Conservation (phyloP, 495 filamentous ascomycete species). For the Aspergillus olivimuriae region DNA sequence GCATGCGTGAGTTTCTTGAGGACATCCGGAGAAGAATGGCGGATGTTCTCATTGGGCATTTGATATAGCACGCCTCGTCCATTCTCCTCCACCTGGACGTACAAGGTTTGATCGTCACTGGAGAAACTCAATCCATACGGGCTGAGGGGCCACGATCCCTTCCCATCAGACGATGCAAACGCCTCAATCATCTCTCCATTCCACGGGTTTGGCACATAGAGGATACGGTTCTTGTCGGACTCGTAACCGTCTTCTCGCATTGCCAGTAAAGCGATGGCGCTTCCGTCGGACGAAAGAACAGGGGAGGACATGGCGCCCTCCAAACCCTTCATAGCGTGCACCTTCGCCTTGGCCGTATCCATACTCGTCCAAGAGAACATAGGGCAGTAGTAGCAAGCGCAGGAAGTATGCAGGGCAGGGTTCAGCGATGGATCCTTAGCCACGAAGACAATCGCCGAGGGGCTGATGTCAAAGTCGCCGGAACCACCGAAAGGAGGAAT, state of each 20-base stretch:
- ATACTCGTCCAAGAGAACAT: slow-evolving; percentile 53
- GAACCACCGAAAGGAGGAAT: slow-evolving; percentile 56
- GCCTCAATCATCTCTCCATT: slow-evolving; percentile 53
- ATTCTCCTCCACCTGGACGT: slow-evolving; percentile 60
- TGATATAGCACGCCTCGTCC: slow-evolving; percentile 60
- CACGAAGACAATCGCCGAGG: slow-evolving; percentile 64
- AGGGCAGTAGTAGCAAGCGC: slow-evolving; percentile 55
- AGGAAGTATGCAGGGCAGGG: slow-evolving; percentile 75
- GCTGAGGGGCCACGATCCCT: slow-evolving; percentile 61
- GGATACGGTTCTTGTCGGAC: slow-evolving; percentile 74
- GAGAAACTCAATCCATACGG: slow-evolving; percentile 62
- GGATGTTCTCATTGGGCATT: slow-evolving; percentile 47
- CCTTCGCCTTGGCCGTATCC: slow-evolving; percentile 34
- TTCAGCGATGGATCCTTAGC: slow-evolving; percentile 76
- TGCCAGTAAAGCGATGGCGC: slow-evolving; percentile 68
- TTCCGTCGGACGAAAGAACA: slow-evolving; percentile 68
- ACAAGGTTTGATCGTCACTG: slow-evolving; percentile 55
- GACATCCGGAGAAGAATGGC: slow-evolving; percentile 42
- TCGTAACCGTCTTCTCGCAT: slow-evolving; percentile 83
- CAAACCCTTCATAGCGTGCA: slow-evolving; percentile 31
- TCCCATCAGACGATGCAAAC: slow-evolving; percentile 54
- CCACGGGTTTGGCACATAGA: slow-evolving; percentile 58
- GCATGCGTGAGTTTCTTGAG: slow-evolving; percentile 53
- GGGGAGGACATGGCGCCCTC: slow-evolving; percentile 73
- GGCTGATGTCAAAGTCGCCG: slow-evolving; percentile 53